phyloP scores from a whole-genome alignment of 352 stramenopile genomes.

The Blastocystis sp. region DNA sequence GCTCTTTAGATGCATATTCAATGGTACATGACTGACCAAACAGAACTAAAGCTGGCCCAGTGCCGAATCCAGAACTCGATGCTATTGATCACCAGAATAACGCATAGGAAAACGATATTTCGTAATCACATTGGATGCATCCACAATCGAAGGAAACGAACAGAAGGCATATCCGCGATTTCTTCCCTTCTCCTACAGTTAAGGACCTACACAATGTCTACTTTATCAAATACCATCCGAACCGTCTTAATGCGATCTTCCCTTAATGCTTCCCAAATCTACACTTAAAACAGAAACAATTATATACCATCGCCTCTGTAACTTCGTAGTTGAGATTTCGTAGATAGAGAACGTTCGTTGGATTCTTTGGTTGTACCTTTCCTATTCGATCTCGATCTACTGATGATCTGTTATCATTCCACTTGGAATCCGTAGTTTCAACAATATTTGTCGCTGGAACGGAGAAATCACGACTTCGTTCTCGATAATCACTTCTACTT shows the following conservation, averaged over 20 bases:
- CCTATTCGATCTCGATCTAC: no score
- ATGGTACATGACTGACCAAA: conserved; percentile 13
- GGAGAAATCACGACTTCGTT: neutral
- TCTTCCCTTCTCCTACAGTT: neutral
- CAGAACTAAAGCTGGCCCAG: neutral
- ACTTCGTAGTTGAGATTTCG: conserved; percentile 11
- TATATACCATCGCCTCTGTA: conserved; percentile 47
- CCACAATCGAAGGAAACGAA: conserved; percentile 52
- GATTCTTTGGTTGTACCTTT: neutral
- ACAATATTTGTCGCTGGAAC: neutral
- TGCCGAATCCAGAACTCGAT: conserved; percentile 30
- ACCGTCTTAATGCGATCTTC: conserved; percentile 28
- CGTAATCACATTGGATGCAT: conserved; percentile 41
- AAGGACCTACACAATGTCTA: neutral
- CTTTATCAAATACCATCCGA: conserved; percentile 40
- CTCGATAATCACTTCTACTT: neutral
- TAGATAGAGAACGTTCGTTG: conserved; percentile 7
- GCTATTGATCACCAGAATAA: conserved; percentile 26
- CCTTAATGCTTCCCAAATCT: conserved; percentile 37
- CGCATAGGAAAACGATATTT: conserved; percentile 50
- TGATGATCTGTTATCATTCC: no score
- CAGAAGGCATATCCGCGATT: conserved; percentile 27
- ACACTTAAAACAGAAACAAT: neutral
- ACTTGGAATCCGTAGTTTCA: no score
- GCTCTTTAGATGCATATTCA: conserved; percentile 12